These are phyloP conservation scores for Candida montana DNA, from an alignment of 805 yeast species.

Conservation along the genomic window DNA sequence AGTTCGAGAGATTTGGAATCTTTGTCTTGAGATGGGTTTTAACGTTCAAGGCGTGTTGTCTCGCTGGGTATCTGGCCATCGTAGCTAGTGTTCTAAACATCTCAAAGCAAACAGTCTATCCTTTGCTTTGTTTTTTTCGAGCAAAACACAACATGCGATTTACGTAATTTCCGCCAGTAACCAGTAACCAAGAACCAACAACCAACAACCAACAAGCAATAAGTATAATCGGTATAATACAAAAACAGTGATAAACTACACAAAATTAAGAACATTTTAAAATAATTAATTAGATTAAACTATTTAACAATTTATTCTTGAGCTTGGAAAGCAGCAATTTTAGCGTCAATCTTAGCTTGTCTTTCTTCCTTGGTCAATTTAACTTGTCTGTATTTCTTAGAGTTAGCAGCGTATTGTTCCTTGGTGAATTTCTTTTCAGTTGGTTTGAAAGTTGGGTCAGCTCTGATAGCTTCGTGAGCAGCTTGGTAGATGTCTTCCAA, in stretches of 20 bases:
- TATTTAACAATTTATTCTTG: slow-evolving; percentile 5
- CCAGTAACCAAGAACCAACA: too few relatives aligned
- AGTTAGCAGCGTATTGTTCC: slow-evolving; percentile 96
- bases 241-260: too few relatives aligned
- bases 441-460: slow-evolving; percentile 86
- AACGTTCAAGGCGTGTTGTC: slow-evolving; percentile 60
- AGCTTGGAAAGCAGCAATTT: slow-evolving; percentile 85
- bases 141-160: too few relatives aligned
- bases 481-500: slow-evolving; percentile 91
- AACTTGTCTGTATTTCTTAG: slow-evolving; percentile 83
- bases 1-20: slow-evolving; percentile 22
- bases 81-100: slow-evolving; percentile 6
- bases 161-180: too few relatives aligned
- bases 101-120: too few relatives aligned
- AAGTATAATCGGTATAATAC: too few relatives aligned
- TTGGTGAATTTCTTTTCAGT: slow-evolving; percentile 91
- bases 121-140: too few relatives aligned
- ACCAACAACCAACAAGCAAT: too few relatives aligned
- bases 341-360: slow-evolving; percentile 81
- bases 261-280: slow-evolving; percentile 1
- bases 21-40: slow-evolving; percentile 31
- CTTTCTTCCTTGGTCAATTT: slow-evolving; percentile 92
- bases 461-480: slow-evolving; percentile 97
- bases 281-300: neutral
- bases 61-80: slow-evolving; percentile 71